Evolutionary conservation across 306 rosid genomes (phyloP).

Genomic region (Vigna radiata): DNA sequence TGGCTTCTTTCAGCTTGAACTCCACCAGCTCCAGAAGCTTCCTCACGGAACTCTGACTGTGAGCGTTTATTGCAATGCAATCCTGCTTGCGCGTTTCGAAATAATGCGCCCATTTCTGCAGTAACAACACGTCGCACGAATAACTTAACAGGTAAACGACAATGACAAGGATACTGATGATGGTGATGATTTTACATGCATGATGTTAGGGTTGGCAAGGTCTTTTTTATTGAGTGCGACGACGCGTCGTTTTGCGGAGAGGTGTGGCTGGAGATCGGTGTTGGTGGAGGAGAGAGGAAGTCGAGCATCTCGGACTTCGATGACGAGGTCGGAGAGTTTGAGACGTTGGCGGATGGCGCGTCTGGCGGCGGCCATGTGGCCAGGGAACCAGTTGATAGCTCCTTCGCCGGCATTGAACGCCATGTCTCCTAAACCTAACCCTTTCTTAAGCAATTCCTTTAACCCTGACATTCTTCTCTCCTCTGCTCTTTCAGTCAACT

Average conservation of each 20-base stretch:
- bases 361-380: conserved; percentile 94
- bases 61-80: conserved; percentile 77
- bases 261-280: conserved; percentile 69
- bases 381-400: conserved; percentile 86
- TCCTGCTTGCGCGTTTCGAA: conserved; percentile 73
- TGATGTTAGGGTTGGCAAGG: conserved; percentile 87
- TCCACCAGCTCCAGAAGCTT: conserved; percentile 88
- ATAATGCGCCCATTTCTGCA: conserved; percentile 77
- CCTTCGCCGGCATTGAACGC: conserved; percentile 75
- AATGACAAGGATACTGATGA: background rate
- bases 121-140: background rate
- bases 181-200: conserved; percentile 57
- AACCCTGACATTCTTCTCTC: conserved; percentile 50
- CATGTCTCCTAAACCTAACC: conserved; percentile 81
- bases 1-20: conserved; percentile 79
- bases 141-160: background rate
- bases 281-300: conserved; percentile 84
- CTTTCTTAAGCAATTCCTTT: conserved; percentile 65
- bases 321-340: conserved; percentile 78
- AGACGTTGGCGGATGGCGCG: conserved; percentile 82
- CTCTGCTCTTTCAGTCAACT: background rate
- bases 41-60: conserved; percentile 79
- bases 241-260: conserved; percentile 73
- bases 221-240: conserved; percentile 87
- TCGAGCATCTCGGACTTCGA: conserved; percentile 90